Conservation (phyloP, 148 eudicot genomes). For the Fallopia convolvulus region DNA sequence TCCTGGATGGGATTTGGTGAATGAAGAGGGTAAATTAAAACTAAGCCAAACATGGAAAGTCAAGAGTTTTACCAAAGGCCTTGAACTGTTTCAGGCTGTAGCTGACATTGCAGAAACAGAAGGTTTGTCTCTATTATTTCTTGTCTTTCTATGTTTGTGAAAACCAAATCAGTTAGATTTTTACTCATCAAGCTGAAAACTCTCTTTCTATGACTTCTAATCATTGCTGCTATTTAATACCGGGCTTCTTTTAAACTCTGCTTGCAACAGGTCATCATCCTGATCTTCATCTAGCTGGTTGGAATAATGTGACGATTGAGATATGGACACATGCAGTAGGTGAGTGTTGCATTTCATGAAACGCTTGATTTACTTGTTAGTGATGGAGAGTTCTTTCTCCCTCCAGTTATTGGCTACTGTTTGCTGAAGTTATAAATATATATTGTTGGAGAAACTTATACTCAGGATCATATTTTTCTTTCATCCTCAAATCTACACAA, state of each 20-base stretch:
- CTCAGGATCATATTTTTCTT: no score
- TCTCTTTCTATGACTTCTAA: neutral
- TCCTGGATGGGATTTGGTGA: constrained; percentile 65
- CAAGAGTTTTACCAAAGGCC: constrained; percentile 71
- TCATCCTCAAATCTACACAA: neutral
- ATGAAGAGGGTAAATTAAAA: constrained; percentile 55
- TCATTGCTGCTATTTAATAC: neutral
- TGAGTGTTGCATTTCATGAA: constrained; percentile 24
- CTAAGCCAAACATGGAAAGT: constrained; percentile 78
- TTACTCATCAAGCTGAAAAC: neutral
- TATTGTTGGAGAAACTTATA: neutral
- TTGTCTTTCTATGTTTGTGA: neutral
- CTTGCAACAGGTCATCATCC: constrained; percentile 82
- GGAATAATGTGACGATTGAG: constrained; percentile 83
- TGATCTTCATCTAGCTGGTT: constrained; percentile 87
- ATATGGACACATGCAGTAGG: constrained; percentile 93
- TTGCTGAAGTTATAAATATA: neutral
- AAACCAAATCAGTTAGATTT: neutral
- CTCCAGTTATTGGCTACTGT: neutral
- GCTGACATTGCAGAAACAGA: constrained; percentile 79
- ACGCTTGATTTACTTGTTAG: neutral
- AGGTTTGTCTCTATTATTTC: constrained; percentile 37
- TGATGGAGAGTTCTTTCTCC: neutral
- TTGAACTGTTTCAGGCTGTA: constrained; percentile 71
- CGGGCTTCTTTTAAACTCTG: neutral